Percentiles rank a stretch among this genome's conserved stretches.
These are phyloP conservation scores for Malbranchea zuffiana DNA, from an alignment of 2,329 filamentous ascomycete species.

Conservation along the genomic window DNA sequence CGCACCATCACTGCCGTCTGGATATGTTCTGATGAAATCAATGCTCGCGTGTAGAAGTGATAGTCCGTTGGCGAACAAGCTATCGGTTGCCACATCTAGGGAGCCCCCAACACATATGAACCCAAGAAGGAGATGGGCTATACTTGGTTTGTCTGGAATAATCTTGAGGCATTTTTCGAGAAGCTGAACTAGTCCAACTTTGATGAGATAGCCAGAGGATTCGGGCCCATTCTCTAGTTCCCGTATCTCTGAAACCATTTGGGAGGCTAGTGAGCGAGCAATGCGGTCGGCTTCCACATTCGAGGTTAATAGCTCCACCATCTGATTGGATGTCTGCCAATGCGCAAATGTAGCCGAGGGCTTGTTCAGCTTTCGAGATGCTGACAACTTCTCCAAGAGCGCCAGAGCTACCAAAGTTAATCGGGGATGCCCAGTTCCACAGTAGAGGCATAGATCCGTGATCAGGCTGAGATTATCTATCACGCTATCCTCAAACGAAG, in stretches of 20 bases:
- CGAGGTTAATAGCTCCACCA: slow-evolving; percentile 76
- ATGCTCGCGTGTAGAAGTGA: slow-evolving; percentile 80
- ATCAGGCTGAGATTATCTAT: slow-evolving; percentile 69
- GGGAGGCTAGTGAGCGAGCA: slow-evolving; percentile 57
- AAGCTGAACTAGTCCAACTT: slow-evolving; percentile 75
- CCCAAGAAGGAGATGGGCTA: slow-evolving; percentile 83
- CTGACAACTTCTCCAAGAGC: slow-evolving; percentile 74
- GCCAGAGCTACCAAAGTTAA: slow-evolving; percentile 71
- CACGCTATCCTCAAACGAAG: slow-evolving; percentile 87
- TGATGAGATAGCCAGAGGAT: slow-evolving; percentile 66
- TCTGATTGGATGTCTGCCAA: slow-evolving; percentile 62
- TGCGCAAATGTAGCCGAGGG: slow-evolving; percentile 54
- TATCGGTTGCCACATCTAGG: slow-evolving; percentile 55
- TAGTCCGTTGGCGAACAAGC: slow-evolving; percentile 54
- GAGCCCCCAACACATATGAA: slow-evolving; percentile 66
- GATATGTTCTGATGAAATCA: slow-evolving; percentile 57
- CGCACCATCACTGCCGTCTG: slow-evolving; percentile 49
- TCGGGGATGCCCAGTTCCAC: slow-evolving; percentile 69
- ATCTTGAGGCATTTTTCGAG: slow-evolving; percentile 68
- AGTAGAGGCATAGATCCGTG: slow-evolving; percentile 74
- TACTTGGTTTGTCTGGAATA: slow-evolving; percentile 65
- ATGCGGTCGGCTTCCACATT: slow-evolving; percentile 73
- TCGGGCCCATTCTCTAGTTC: slow-evolving; percentile 62
- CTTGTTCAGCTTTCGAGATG: slow-evolving; percentile 68
- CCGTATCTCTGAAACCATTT: slow-evolving; percentile 53